phyloP scores from a whole-genome alignment of 495 filamentous ascomycete genomes.

The Xeromyces bisporus region DNA sequence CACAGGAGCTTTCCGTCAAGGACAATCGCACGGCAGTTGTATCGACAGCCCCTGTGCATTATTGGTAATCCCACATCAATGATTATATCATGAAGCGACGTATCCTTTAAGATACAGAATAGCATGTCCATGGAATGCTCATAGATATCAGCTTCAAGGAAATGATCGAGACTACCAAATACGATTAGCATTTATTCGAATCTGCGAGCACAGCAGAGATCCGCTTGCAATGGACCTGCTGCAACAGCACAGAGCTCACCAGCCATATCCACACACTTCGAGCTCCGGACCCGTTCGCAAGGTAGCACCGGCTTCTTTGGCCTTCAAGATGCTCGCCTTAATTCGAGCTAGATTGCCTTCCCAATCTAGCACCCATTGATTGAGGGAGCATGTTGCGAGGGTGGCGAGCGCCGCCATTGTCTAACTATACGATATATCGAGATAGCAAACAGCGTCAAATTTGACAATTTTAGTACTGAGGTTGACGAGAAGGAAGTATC shows the following conservation, averaged over 20 bases:
- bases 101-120: constrained; percentile 42
- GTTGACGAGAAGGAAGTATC: no score
- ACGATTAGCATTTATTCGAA: no score
- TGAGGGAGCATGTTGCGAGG: no score
- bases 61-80: constrained; percentile 59
- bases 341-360: constrained; percentile 64
- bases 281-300: constrained; percentile 64
- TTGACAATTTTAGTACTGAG: no score
- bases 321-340: constrained; percentile 52
- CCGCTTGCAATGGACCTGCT: no score
- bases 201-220: no score
- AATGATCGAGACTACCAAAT: constrained; percentile 60
- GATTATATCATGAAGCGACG: constrained; percentile 56
- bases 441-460: no score
- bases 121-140: constrained; percentile 63
- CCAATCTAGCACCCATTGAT: constrained; percentile 57
- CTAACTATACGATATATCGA: no score
- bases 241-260: no score
- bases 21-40: constrained; percentile 59
- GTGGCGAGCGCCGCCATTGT: no score
- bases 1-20: constrained; percentile 51
- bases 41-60: constrained; percentile 47
- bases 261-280: constrained; percentile 33
- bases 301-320: constrained; percentile 53
- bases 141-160: constrained; percentile 34